Percentiles rank a stretch among this genome's conserved stretches.
phyloP scores from a whole-genome alignment of 768 basidiomycete genomes.

The Mycena galopus region DNA sequence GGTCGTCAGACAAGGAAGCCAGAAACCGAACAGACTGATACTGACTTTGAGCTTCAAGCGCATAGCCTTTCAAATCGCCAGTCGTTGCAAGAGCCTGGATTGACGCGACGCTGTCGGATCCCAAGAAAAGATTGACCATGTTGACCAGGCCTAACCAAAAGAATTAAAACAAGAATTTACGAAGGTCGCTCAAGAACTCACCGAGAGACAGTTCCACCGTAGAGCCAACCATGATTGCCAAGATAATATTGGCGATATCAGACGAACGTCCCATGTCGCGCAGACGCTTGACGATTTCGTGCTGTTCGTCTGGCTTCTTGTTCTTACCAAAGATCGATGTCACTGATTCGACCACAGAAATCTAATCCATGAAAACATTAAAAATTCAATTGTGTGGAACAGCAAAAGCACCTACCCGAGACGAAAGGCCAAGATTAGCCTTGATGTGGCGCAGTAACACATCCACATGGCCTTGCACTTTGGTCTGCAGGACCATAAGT shows the following conservation, averaged over 20 bases:
- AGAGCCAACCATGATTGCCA: constrained; percentile 78
- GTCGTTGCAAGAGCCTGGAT: constrained; percentile 55
- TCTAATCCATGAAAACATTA: constrained; percentile 8
- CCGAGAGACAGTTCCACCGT: constrained; percentile 80
- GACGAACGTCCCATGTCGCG: constrained; percentile 66
- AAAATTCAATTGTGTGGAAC: not conserved
- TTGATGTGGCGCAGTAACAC: constrained; percentile 72
- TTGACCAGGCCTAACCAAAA: constrained; percentile 68
- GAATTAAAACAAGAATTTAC: not conserved
- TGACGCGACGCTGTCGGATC: constrained; percentile 55
- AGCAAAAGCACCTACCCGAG: constrained; percentile 57
- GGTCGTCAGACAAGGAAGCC: constrained; percentile 21
- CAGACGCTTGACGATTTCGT: constrained; percentile 69
- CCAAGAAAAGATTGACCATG: constrained; percentile 73
- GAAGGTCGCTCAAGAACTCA: constrained; percentile 42
- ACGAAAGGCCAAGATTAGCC: constrained; percentile 54
- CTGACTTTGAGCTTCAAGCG: constrained; percentile 73
- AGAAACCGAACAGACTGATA: constrained; percentile 43
- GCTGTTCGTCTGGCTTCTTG: constrained; percentile 57
- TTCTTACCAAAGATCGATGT: constrained; percentile 60
- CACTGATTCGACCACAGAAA: constrained; percentile 61
- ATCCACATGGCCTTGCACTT: constrained; percentile 65
- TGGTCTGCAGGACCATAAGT: constrained; percentile 66
- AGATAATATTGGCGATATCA: constrained; percentile 76
- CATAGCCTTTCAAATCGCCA: constrained; percentile 64